Base-by-base conservation (phyloP, 2,329 filamentous ascomycete genomes). In the Colletotrichum sp. region DNA sequence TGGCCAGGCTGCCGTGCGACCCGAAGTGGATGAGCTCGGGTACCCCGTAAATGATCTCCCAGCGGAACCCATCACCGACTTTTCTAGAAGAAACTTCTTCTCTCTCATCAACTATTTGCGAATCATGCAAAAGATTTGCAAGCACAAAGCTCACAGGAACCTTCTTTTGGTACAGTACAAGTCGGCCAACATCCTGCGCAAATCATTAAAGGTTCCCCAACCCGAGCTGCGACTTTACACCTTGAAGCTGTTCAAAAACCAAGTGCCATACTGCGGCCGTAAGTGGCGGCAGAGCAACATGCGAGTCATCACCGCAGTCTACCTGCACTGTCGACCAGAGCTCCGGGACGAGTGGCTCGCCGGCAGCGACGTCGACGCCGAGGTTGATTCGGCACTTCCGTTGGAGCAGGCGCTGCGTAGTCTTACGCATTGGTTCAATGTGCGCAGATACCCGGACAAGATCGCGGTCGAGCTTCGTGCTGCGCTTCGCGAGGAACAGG, bases 201-300 rank as follows among this genome's bases (percentile, higher is more conserved):
- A 98, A 84, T 93, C 94, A 7, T 92, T 99, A 18, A 96, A 97
- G 79, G 94, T 98, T 26, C 96, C 96, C 0, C 95, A 99, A 81
- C 93, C 93, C 3, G 91, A 95, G 81, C 89, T 99, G 55, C 93
- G 97, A 7, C 92, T 98, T 59, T 99, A 99, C 87, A 98, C 97
- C 0, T 91, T 99, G 79, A 99, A 99, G 86, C 90, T 99, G 0
- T 99, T 99, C 92, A 99, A 99, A 85, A 97, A 96, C 76, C 97
- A 99, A 85, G 97, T 99, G 6, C 97, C 97, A 1, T 99, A 98
- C 88, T 99, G 96, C 84, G 96, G 97, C 26, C 93, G 97, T 59
- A 99, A 99, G 87, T 99, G 97, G 97, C 93, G 97, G 16, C 97
- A 99, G 86, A 93, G 93, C 80, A 99, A 99, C 85, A 99, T 99